These are phyloP conservation scores for Anacardium occidentale DNA, from an alignment of 345 rosid genomes.

Conservation along the genomic window DNA sequence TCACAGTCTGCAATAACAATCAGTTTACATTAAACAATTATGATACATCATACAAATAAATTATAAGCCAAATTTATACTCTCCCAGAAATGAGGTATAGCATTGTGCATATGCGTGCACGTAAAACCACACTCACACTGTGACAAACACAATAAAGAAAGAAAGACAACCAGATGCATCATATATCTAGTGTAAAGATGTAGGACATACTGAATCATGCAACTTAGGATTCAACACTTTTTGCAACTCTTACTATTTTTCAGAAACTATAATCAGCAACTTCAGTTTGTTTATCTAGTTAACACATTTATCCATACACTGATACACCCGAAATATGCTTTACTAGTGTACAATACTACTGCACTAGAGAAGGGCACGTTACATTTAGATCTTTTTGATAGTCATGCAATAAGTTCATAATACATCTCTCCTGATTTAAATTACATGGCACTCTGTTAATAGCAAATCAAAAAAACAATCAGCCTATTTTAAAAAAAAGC, in stretches of 20 bases:
- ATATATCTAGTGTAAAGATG: not conserved
- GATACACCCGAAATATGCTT: not conserved
- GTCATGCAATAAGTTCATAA: too few species aligned
- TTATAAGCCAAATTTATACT: not conserved
- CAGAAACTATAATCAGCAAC: not conserved
- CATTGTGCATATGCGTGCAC: not conserved
- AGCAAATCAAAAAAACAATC: not conserved
- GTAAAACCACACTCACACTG: not conserved
- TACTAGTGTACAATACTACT: too few species aligned
- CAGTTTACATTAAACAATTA: not conserved
- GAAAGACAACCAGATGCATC: not conserved
- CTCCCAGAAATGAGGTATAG: not conserved
- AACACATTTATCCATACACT: not conserved
- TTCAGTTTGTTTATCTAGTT: not conserved
- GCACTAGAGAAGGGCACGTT: too few species aligned
- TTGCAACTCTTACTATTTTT: not conserved
- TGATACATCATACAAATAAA: not conserved
- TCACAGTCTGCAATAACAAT: conserved; percentile 59
- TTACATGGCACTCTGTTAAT: not conserved
- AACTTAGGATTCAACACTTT: not conserved
- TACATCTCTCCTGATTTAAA: not conserved
- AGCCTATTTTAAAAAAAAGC: not conserved
- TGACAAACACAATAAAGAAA: not conserved
- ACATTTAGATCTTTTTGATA: too few species aligned
- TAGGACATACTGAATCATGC: not conserved